These are phyloP conservation scores for Botryotinia calthae DNA, from an alignment of 2,329 filamentous ascomycete genomes.

Conservation along the genomic window DNA sequence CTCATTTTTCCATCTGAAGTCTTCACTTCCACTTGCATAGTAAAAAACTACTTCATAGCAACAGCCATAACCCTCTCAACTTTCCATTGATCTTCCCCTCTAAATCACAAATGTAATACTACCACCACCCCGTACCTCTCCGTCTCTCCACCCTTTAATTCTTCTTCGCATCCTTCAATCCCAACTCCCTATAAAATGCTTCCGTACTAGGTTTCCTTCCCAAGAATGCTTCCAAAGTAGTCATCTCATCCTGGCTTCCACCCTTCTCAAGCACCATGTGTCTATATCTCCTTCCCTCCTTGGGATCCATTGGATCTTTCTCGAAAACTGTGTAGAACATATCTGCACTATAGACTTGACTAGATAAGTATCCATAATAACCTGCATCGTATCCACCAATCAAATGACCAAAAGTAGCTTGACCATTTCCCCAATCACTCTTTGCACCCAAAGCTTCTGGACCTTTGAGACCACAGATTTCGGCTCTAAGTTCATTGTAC, in stretches of 20 bases:
- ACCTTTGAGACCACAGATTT: conserved; percentile 72
- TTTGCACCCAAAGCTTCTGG: conserved; percentile 62
- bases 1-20: not conserved
- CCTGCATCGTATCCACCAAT: conserved; percentile 83
- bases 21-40: not conserved
- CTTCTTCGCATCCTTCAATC: conserved; percentile 41
- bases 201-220: conserved; percentile 74
- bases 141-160: not conserved
- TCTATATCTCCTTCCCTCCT: conserved; percentile 71
- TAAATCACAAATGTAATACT: too few relatives aligned
- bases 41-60: not conserved
- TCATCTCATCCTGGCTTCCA: conserved; percentile 78
- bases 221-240: conserved; percentile 73
- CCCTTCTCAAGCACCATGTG: conserved; percentile 76
- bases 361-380: conserved; percentile 75
- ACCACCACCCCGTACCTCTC: too few relatives aligned
- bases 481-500: conserved; percentile 70
- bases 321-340: conserved; percentile 85
- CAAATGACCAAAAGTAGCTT: conserved; percentile 78
- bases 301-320: conserved; percentile 72
- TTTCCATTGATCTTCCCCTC: too few relatives aligned
- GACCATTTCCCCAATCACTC: conserved; percentile 66
- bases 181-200: conserved; percentile 77
- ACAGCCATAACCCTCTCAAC: not conserved
- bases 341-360: conserved; percentile 77